Percentiles rank a stretch among this genome's conserved stretches.
These are phyloP conservation scores for Gynandropsis gynandra DNA, from an alignment of 345 rosid species.

Conservation along the genomic window DNA sequence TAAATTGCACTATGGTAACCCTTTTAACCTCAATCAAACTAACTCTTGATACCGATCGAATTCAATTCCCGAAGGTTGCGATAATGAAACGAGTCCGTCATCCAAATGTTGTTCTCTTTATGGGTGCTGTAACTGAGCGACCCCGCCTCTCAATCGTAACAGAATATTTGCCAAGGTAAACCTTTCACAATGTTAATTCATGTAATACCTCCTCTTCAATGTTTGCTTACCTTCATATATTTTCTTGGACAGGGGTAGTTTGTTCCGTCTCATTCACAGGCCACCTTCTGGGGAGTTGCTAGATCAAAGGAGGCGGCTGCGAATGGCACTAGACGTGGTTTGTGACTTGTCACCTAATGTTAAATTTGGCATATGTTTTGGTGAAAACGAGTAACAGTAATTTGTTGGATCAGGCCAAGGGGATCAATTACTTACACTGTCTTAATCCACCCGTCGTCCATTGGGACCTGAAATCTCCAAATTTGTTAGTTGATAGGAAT, in stretches of 20 bases:
- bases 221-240: constrained; percentile 12
- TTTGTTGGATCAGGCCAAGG: constrained; percentile 74
- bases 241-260: constrained; percentile 68
- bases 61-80: constrained; percentile 49
- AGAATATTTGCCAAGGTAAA: constrained; percentile 85
- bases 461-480: constrained; percentile 97
- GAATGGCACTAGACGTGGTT: constrained; percentile 96
- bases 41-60: not conserved
- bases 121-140: constrained; percentile 96
- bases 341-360: constrained; percentile 21
- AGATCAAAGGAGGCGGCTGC: constrained; percentile 80
- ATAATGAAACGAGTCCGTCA: constrained; percentile 97
- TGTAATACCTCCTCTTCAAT: constrained; percentile 11
- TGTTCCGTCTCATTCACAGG: constrained; percentile 79
- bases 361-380: not conserved
- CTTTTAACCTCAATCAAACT: no score
- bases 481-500: constrained; percentile 87
- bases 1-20: no score
- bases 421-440: constrained; percentile 88
- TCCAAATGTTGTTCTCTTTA: constrained; percentile 95
- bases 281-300: constrained; percentile 76
- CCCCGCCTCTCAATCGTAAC: constrained; percentile 87
- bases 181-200: not conserved
- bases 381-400: not conserved
- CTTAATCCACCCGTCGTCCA: constrained; percentile 87